Evolutionary conservation across 2,329 filamentous ascomycete genomes (phyloP).

Genomic region (Alternaria gaisen): DNA sequence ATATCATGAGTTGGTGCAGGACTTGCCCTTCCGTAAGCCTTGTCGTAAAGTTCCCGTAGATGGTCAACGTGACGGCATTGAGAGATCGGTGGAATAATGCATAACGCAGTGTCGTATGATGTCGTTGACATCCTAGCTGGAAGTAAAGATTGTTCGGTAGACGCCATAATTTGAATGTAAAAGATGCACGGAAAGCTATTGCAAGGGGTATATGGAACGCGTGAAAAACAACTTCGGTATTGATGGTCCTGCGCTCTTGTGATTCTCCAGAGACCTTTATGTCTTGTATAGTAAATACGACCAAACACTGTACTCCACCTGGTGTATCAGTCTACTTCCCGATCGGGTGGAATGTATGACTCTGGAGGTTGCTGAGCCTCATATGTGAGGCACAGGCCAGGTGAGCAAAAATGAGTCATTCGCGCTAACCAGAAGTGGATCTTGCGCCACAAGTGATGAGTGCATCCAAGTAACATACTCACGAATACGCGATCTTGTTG

Average conservation of each 20-base stretch:
- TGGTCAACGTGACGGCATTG: conserved; percentile 62
- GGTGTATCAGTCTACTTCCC: conserved; percentile 6
- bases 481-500: background rate
- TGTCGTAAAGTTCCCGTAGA: conserved; percentile 70
- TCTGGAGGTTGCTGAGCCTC: conserved; percentile 16
- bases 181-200: background rate
- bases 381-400: conserved; percentile 2
- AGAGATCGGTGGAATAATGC: conserved; percentile 63
- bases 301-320: background rate
- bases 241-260: conserved; percentile 12
- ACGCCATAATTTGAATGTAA: conserved; percentile 28
- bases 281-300: background rate
- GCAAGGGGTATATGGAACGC: conserved; percentile 19
- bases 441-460: conserved; percentile 25
- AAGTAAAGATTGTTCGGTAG: conserved; percentile 1
- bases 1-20: background rate
- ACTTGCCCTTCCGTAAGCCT: conserved; percentile 58
- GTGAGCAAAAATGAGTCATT: conserved; percentile 41
- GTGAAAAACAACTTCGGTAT: background rate
- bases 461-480: background rate
- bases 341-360: conserved; percentile 24
- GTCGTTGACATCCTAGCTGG: conserved; percentile 29
- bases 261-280: conserved; percentile 12
- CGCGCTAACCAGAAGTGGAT: conserved; percentile 23
- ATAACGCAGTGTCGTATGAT: conserved; percentile 68